These are phyloP conservation scores for Leccinum huronense DNA, from an alignment of 1,284 basidiomycete species.

Conservation along the genomic window DNA sequence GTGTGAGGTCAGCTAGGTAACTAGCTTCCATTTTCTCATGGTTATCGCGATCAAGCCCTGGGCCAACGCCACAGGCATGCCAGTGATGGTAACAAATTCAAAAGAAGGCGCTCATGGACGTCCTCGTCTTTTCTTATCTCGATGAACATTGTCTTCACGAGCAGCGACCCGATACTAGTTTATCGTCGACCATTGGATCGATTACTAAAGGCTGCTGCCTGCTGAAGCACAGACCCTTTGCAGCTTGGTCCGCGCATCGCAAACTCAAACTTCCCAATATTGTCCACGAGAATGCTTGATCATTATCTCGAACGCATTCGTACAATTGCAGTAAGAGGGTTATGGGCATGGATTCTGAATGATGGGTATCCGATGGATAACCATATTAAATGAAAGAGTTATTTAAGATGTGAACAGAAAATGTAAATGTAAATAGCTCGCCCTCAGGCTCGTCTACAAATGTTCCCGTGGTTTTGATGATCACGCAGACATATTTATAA, in stretches of 20 bases:
- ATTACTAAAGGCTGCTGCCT: conserved; percentile 46
- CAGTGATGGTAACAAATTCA: not conserved
- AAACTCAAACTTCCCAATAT: conserved; percentile 50
- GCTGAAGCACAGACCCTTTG: conserved; percentile 30
- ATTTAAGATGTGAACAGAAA: not conserved
- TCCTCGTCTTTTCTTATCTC: not conserved
- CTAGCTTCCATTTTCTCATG: not conserved
- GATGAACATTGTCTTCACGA: conserved; percentile 26
- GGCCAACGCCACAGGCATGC: not conserved
- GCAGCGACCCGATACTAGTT: conserved; percentile 35
- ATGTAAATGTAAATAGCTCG: too few relatives aligned
- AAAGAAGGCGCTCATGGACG: not conserved
- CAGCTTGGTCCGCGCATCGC: conserved; percentile 37
- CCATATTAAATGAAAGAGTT: not conserved
- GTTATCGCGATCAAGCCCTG: not conserved
- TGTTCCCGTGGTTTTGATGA: not conserved
- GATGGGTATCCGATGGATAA: not conserved
- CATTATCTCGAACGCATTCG: conserved; percentile 19
- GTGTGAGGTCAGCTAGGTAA: not conserved
- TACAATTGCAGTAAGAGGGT: not conserved
- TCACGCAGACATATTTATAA: not conserved
- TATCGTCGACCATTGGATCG: conserved; percentile 47
- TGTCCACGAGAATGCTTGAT: conserved; percentile 49
- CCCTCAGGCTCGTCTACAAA: not conserved
- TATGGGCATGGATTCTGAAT: not conserved